These are phyloP conservation scores for Ogataea naganishii DNA, from an alignment of 805 yeast species.

Conservation along the genomic window DNA sequence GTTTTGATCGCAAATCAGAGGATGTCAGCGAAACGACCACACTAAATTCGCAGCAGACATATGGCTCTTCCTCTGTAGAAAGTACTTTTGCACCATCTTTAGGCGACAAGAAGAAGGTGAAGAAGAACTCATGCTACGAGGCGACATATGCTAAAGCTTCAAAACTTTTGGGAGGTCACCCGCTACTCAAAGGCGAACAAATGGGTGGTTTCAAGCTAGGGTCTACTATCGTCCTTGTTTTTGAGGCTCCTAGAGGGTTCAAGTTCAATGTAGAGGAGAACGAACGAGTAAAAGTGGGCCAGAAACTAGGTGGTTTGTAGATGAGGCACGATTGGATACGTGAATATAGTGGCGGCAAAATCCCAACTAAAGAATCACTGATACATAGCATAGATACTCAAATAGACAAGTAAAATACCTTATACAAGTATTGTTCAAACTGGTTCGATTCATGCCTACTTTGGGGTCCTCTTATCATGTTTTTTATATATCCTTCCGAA, in stretches of 20 bases:
- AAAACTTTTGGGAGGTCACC: constrained; percentile 71
- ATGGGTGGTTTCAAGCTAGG: constrained; percentile 97
- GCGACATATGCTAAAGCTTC: constrained; percentile 86
- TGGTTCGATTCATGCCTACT: too few relatives aligned
- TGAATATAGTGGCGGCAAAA: too few relatives aligned
- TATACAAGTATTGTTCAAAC: too few relatives aligned
- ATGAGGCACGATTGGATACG: too few relatives aligned
- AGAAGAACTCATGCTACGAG: constrained; percentile 82
- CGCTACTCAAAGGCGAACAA: constrained; percentile 85
- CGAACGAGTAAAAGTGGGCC: constrained; percentile 81
- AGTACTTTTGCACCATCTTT: background rate
- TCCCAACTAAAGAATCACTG: too few relatives aligned
- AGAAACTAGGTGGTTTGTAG: constrained; percentile 48
- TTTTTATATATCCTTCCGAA: too few relatives aligned
- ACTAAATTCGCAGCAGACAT: constrained; percentile 5
- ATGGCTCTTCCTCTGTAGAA: background rate
- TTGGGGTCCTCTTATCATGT: too few relatives aligned
- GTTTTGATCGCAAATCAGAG: too few relatives aligned
- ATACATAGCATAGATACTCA: too few relatives aligned
- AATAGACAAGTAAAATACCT: too few relatives aligned
- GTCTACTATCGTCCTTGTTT: constrained; percentile 91
- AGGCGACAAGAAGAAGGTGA: constrained; percentile 29
- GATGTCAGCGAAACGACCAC: constrained; percentile 1
- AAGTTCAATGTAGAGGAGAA: constrained; percentile 61
- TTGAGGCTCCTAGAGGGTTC: constrained; percentile 87